Base-by-base conservation (phyloP, 257 asterid genomes). In the Nicotiana benthamiana region DNA sequence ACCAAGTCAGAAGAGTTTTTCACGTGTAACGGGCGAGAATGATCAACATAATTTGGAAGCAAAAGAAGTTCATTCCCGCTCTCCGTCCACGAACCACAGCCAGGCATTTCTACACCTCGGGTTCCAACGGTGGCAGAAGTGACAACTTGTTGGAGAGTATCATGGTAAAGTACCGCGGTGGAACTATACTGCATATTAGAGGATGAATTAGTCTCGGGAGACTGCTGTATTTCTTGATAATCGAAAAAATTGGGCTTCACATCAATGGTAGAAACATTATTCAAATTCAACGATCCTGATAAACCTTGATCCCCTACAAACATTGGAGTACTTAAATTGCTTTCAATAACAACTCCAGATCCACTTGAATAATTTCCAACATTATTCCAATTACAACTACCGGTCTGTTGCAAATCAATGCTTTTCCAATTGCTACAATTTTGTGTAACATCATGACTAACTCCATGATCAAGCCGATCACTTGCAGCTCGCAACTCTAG, bases 61-160 rank as follows among this genome's bases (percentile, higher is more conserved):
- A 87, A 80, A 7, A 60, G 79, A 1, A 86, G 77, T 75, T 86
- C 91, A 46, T 78, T 60, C n/a, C 86, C 90, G 24, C 67, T 75
- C 5, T 64, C 77, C 1, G 70, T 20, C 91, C 91, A 89, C 1
- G 82, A 75, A 9, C 68, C 82, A 18, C 82, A 61, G 7, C 82
- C 67, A 0, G 64, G 12, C 48, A 40, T 22, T 17, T 83, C 89
- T 61, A 72, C 77, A 18, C 79, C 89, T 16, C 32, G 80, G 1
- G 84, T 70, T 26, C 84, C 88, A 9, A 13, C 79, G 4, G 83
- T 72, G 11, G 90, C 86, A 0, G 90, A 57, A 6, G 85, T 77
- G 22, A 87, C 91, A 40, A 84, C 89, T 2, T 89, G 90, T 30
- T 88, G 92, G 61, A 86, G 63, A 3, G 87, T 54, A 27, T 74